Evolutionary conservation across 176 grass and related monocot species (phyloP).

Genomic region (Cocos nucifera): DNA sequence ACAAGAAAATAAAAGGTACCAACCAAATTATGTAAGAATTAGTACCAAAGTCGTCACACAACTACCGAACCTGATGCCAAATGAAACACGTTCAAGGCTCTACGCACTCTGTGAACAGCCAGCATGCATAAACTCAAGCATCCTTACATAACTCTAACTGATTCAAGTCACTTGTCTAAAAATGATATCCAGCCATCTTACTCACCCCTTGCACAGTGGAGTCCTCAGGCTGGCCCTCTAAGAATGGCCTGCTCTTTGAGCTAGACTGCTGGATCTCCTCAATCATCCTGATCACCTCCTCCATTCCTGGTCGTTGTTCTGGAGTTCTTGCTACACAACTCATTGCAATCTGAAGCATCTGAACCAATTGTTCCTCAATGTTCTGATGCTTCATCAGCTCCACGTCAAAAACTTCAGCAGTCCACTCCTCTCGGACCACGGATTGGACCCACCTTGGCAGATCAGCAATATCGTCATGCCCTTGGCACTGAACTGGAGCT

Average conservation of each 20-base stretch:
- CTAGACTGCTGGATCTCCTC: conserved; percentile 49
- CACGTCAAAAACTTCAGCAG: conserved; percentile 79
- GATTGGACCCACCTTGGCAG: conserved; percentile 91
- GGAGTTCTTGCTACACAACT: conserved; percentile 46
- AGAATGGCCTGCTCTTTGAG: conserved; percentile 35
- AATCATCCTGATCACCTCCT: conserved; percentile 69
- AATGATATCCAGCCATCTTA: conserved; percentile 8
- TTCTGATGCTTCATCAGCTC: conserved; percentile 55
- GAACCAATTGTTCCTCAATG: conserved; percentile 85
- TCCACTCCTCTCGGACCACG: conserved; percentile 94
- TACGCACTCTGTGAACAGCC: background rate
- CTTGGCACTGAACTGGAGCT: conserved; percentile 75
- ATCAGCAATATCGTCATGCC: conserved; percentile 61
- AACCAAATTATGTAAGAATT: background rate
- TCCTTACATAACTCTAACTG: conserved; percentile 21
- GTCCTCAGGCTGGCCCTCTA: conserved; percentile 35
- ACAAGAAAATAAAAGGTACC: background rate
- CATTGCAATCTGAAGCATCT: conserved; percentile 91
- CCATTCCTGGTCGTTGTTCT: conserved; percentile 58
- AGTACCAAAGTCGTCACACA: conserved; percentile 4
- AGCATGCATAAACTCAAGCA: background rate
- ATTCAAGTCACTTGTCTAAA: conserved; percentile 5
- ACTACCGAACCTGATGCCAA: background rate
- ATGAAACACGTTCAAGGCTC: background rate
- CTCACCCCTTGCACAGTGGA: conserved; percentile 16